Evolutionary conservation across 768 basidiomycete genomes (phyloP), one percentile per base, ranked within the genome.

Genomic region (Lanmaoa rubissima): DNA sequence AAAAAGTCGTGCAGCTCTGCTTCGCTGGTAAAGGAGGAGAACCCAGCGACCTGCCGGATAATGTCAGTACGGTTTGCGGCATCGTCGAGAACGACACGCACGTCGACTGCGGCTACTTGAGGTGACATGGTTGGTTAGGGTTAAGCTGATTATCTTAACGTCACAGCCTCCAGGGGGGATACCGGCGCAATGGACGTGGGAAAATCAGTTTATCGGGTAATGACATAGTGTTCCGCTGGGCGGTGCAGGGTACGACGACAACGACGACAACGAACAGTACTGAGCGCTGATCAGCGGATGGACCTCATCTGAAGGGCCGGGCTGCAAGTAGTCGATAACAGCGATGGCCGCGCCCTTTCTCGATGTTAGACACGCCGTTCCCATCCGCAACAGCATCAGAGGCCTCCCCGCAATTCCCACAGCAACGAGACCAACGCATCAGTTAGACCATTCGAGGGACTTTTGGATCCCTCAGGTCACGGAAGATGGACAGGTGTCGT

Each of bases 381-480:
- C 47, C 26, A 48, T 44, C 14, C 58, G 64, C 41, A 62, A 49
- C 54, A 70, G 70, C 38, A 47, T 71, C 39, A 62, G 69, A 60
- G 71, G 67, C 12, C 67, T 71, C 19, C 69, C 69, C n/a, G 63
- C 67, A 31, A 59, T 71, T 41, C 69, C 69, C 41, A 44, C 57
- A 19, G 35, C 41, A 19, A 11, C 61, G 16, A 26, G n/a, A 13
- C 42, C 32, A 8, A n/a, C 54, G 0, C 44, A 66, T 17, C 53
- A 48, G 3, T 48, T 57, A 3, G 43, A 61, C 47, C 52, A 46
- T 28, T 78, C 81, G 17, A 84, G 79, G 62, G 90, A 95, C 63
- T 94, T 88, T 69, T 98, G 95, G 95, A 86, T 94, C 62, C 95
- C 95, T 11, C 84, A 87, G 65, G 83, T 96, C 48, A 87, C 90